These are phyloP conservation scores for Fusarium solani-melongenae DNA, from an alignment of 2,329 filamentous ascomycete species.

Conservation along the genomic window DNA sequence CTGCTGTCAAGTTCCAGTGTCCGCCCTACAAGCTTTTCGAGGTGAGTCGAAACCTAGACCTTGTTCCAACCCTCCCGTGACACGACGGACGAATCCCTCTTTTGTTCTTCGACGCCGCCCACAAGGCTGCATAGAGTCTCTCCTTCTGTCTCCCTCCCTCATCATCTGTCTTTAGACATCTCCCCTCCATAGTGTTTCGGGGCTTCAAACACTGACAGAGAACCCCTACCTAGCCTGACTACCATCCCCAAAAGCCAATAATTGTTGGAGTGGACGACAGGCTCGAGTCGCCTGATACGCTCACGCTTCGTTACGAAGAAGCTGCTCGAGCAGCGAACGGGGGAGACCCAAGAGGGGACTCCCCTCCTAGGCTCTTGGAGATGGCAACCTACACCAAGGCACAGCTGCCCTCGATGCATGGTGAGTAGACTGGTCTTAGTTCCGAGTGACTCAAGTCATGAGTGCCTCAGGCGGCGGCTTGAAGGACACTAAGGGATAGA, in stretches of 20 bases:
- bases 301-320: conserved; percentile 68
- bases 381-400: conserved; percentile 77
- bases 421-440: conserved; percentile 64
- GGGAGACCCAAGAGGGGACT: conserved; percentile 66
- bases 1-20: conserved; percentile 66
- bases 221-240: conserved; percentile 60
- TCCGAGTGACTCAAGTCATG: conserved; percentile 36
- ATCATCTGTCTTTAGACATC: conserved; percentile 22
- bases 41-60: conserved; percentile 60
- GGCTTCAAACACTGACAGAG: conserved; percentile 42
- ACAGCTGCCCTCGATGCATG: conserved; percentile 80
- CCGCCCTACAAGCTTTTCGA: conserved; percentile 69
- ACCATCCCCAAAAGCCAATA: conserved; percentile 65
- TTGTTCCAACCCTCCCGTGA: conserved; percentile 46
- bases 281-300: conserved; percentile 67
- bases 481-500: neutral
- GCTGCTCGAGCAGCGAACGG: conserved; percentile 63
- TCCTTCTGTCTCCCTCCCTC: conserved; percentile 18
- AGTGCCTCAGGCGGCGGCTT: neutral
- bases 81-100: conserved; percentile 31
- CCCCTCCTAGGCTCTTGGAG: conserved; percentile 56
- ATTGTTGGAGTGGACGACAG: conserved; percentile 66
- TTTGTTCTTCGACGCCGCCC: conserved; percentile 23
- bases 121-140: conserved; percentile 25
- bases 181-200: conserved; percentile 33